A percentile compares a stretch with the other conserved stretches of the same genome.
Evolutionary conservation across 2,329 filamentous ascomycete genomes (phyloP).

Genomic region (Sporothrix dimorphospora): DNA sequence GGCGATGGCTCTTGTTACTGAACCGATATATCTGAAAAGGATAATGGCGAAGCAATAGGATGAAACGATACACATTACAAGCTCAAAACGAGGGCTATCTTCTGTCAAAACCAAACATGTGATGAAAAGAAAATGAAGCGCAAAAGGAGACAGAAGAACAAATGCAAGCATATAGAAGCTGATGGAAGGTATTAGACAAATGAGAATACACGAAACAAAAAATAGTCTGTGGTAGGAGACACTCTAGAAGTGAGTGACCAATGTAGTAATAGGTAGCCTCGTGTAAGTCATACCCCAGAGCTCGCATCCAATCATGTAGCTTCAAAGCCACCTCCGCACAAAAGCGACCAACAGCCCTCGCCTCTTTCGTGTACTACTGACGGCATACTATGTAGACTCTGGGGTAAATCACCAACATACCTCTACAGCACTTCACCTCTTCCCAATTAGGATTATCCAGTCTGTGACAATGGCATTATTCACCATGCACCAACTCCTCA

Average conservation of each 20-base stretch:
- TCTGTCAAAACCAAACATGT: not conserved
- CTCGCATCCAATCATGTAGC: not conserved
- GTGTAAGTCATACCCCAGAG: constrained; percentile 16
- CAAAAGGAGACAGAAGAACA: not conserved
- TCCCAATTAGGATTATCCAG: too few species aligned
- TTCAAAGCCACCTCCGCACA: not conserved
- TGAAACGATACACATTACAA: too few species aligned
- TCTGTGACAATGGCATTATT: not conserved
- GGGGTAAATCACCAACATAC: not conserved
- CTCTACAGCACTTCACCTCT: not conserved
- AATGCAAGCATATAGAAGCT: not conserved
- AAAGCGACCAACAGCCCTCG: not conserved
- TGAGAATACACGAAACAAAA: not conserved
- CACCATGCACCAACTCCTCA: not conserved
- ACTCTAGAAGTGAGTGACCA: not conserved
- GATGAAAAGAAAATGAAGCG: not conserved
- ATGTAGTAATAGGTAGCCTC: not conserved
- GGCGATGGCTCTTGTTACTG: too few species aligned
- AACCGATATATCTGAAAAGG: too few species aligned
- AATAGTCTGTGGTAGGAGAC: not conserved
- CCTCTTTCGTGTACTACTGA: not conserved
- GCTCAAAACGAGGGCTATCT: too few species aligned
- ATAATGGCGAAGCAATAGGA: too few species aligned
- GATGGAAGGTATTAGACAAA: not conserved
- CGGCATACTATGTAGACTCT: not conserved